phyloP scores from a whole-genome alignment of 2,329 filamentous ascomycete species.

The Didymella lethalis region DNA sequence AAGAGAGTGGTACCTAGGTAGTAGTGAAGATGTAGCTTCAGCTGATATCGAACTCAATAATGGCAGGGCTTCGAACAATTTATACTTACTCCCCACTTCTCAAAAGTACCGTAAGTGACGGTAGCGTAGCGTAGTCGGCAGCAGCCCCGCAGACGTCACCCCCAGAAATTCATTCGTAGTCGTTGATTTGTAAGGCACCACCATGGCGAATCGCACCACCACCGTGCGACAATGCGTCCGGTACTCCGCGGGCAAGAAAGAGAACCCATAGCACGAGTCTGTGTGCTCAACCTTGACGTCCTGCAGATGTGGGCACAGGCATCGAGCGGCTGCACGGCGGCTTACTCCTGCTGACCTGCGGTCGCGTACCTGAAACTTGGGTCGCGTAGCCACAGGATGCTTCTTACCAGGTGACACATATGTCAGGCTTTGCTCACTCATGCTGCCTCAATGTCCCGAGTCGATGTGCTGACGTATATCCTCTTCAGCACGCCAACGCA shows the following conservation, averaged over 20 bases:
- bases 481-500: background rate
- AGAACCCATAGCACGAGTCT: background rate
- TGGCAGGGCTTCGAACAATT: conserved; percentile 22
- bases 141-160: conserved; percentile 19
- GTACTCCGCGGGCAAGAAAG: background rate
- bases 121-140: conserved; percentile 14
- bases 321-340: background rate
- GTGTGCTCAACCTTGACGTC: background rate
- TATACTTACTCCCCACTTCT: conserved; percentile 38
- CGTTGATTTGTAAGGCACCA: conserved; percentile 18
- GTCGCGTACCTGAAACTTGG: background rate
- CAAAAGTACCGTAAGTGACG: conserved; percentile 31
- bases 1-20: background rate
- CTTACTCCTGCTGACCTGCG: conserved; percentile 11
- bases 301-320: background rate
- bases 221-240: conserved; percentile 3
- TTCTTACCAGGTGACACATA: background rate
- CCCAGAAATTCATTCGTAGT: background rate
- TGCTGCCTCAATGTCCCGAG: background rate
- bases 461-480: background rate
- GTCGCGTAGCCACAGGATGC: background rate
- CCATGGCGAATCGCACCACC: background rate
- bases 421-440: conserved; percentile 2
- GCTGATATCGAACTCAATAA: conserved; percentile 9
- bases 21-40: background rate